Evolutionary conservation across 2,329 filamentous ascomycete species (phyloP).

Genomic region (Bipolaris gigantea): DNA sequence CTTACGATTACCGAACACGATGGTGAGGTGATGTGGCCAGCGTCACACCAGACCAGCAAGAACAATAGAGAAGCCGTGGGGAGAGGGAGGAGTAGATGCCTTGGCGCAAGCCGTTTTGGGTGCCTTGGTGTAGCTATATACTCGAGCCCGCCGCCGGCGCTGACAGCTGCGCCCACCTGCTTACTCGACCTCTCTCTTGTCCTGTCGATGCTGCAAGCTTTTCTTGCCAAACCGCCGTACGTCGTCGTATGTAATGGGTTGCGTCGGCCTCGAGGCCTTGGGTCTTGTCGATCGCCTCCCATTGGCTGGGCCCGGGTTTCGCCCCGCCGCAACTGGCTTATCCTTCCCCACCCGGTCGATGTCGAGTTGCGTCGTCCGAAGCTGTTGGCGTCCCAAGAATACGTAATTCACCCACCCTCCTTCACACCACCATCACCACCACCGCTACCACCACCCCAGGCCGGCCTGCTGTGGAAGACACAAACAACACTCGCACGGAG

Average conservation of each 20-base stretch:
- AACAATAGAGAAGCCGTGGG: neutral
- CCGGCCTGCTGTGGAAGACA: neutral
- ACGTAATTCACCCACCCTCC: conserved; percentile 4
- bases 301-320: conserved; percentile 8
- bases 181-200: neutral
- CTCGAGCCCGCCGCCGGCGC: neutral
- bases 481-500: neutral
- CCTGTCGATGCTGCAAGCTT: too few species aligned
- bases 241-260: neutral
- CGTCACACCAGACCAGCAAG: neutral
- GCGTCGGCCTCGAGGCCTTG: neutral
- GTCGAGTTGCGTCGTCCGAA: conserved; percentile 1
- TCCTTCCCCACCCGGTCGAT: conserved; percentile 7
- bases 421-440: too few species aligned
- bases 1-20: conserved; percentile 6
- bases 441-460: neutral
- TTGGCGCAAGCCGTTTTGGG: neutral
- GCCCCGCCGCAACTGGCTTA: conserved; percentile 4
- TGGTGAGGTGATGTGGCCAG: conserved; percentile 7
- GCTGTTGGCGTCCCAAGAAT: conserved; percentile 11
- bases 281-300: neutral
- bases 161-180: neutral
- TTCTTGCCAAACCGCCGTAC: conserved; percentile 4
- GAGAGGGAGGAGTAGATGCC: neutral
- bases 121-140: conserved; percentile 2